Evolutionary conservation across 371 early-diverging fungal species (phyloP), one percentile per base, ranked within the genome.

Genomic region (Blakeslea trispora): DNA sequence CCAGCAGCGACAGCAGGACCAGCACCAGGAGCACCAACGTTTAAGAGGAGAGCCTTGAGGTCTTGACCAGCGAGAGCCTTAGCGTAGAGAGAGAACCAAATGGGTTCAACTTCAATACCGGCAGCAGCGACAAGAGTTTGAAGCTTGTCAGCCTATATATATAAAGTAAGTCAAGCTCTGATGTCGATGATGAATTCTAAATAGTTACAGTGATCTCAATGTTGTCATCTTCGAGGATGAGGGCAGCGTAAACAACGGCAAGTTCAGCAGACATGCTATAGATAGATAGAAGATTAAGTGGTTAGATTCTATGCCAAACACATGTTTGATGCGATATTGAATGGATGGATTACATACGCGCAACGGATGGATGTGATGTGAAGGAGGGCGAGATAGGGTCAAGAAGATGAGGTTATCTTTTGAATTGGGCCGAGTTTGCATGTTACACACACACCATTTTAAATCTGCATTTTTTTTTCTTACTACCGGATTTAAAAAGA

Each of bases 141-240:
- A 65, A 97, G 88, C 89, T 95, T 94, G 82, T 97, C 97, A 71
- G 96, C 91, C 97, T 96, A 85, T n/a, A n/a, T n/a, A n/a, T n/a
- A n/a, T n/a, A n/a, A n/a, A n/a, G n/a, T n/a, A n/a, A n/a, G n/a
- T n/a, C n/a, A n/a, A n/a, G n/a, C n/a, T n/a, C n/a, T n/a, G n/a
- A n/a, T n/a, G n/a, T n/a, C n/a, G n/a, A n/a, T n/a, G n/a, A 49
- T 8, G 23, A 45, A 14, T 31, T 35, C 35, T 44, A n/a, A 23
- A 39, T 40, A 85, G 91, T 82, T 87, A 94, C 96, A 59, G 97
- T 91, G 88, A 97, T 89, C 66, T 92, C 97, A 75, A 95, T 81
- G 72, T 90, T 89, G 79, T 94, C 98, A 83, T 97, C 98, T 81
- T 92, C 86, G 69, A 98, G 95, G 90, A 97, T 96, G 78, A 97